These are phyloP conservation scores for Kazachstania bromeliacearum DNA, from an alignment of 805 yeast species.

Conservation along the genomic window DNA sequence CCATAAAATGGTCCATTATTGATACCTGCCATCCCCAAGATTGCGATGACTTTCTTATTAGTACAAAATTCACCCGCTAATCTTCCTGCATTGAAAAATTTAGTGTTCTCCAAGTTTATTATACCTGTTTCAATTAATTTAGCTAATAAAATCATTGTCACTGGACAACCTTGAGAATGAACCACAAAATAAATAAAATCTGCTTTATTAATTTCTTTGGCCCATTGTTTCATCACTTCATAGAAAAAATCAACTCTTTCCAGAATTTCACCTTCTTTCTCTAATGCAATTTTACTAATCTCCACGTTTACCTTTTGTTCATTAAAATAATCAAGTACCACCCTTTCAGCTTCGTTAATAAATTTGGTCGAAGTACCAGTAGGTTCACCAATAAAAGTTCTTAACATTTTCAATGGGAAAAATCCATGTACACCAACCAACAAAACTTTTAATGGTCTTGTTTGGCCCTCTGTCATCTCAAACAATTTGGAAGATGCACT, in stretches of 20 bases:
- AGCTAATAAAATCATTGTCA: conserved; percentile 70
- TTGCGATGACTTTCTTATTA: conserved; percentile 44
- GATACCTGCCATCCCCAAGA: conserved; percentile 92
- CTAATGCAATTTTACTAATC: conserved; percentile 87
- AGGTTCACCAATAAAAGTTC: conserved; percentile 89
- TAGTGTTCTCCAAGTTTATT: conserved; percentile 29
- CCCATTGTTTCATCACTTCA: conserved; percentile 61
- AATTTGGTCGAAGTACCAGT: conserved; percentile 91
- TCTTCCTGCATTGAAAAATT: conserved; percentile 12
- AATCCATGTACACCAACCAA: conserved; percentile 95
- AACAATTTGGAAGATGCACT: conserved; percentile 13
- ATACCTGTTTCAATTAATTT: conserved; percentile 54
- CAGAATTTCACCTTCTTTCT: conserved; percentile 84
- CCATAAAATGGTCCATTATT: conserved; percentile 93
- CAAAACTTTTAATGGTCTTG: conserved; percentile 47
- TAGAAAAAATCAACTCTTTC: conserved; percentile 79
- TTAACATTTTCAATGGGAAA: conserved; percentile 76
- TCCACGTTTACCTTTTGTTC: conserved; percentile 34
- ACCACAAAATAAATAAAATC: conserved; percentile 88
- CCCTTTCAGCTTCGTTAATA: conserved; percentile 80
- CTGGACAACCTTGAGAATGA: conserved; percentile 96
- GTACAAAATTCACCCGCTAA: conserved; percentile 6
- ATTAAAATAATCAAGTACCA: conserved; percentile 59
- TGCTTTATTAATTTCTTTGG: conserved; percentile 42
- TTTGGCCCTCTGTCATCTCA: conserved; percentile 13